Evolutionary conservation across 352 stramenopile genomes (phyloP), one percentile per base, ranked within the genome.

Genomic region (Globisporangium cylindrosporum): DNA sequence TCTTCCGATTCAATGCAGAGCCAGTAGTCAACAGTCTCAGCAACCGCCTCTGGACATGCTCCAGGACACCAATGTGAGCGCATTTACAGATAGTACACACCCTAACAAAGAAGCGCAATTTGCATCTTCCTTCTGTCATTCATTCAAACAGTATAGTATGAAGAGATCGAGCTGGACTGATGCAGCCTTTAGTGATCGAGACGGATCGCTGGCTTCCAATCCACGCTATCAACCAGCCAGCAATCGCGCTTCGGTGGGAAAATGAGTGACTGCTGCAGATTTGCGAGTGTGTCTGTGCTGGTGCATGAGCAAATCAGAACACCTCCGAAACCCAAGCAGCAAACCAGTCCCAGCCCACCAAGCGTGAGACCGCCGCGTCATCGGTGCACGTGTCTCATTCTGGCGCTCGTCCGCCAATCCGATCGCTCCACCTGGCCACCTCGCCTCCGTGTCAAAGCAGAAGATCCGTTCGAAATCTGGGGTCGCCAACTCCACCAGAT

Each of bases 401-500:
- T 18, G 20, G 14, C 1, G 1, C 15, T 5, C 15, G 10, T 18
- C 22, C 60, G 24, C 60, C 60, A 66, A 66, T 66, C 43, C 59
- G 20, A 46, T 8, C 9, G 3, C 46, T 57, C 60, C 60, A 66
- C 43, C 14, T 46, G 56, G 55, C 18, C 55, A 60, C 55, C 25
- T 27, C 24, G 38, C n/a, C 59, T 20, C 24, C 18, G 36, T 57
- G 24, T n/a, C 7, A 8, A 18, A 27, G 41, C 41, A 48, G 41
- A 48, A 20, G 41, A 48, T 48, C 41, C 41, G 5, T 58, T 25
- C 43, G n/a, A 55, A 46, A 48, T 59, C 60, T 66, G 27, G 60
- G 24, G 46, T 57, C 27, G 4, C 25, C 9, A 18, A 57, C 43
- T n/a, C 59, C 59, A 65, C 59, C 59, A 64, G 59, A 62, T 53